Conservation (phyloP, 768 basidiomycete species). For the Cystofilobasidium bisporidii region DNA sequence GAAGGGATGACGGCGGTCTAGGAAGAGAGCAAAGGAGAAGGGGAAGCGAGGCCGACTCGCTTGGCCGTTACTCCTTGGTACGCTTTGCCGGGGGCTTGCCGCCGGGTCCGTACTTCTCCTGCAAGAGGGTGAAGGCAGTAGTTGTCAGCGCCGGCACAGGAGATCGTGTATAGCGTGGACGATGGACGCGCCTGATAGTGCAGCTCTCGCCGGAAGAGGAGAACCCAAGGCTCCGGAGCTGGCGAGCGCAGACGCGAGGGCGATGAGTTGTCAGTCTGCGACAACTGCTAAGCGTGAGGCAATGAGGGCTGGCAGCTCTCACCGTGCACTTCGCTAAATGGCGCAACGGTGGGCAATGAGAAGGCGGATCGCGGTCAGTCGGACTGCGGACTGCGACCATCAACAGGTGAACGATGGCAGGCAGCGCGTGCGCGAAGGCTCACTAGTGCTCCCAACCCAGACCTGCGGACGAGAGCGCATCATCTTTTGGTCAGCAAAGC, state of each 20-base stretch:
- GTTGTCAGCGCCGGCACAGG: no score
- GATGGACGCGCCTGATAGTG: conserved; percentile 32
- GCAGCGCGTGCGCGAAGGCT: neutral
- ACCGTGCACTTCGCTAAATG: conserved; percentile 17
- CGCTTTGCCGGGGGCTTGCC: conserved; percentile 13
- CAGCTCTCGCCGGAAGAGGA: conserved; percentile 69
- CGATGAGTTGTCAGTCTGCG: neutral
- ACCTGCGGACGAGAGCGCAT: neutral
- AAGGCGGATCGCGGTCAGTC: neutral
- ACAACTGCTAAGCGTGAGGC: no score
- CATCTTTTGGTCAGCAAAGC: neutral
- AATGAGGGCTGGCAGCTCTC: no score
- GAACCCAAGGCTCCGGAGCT: conserved; percentile 89
- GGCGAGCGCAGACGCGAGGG: conserved; percentile 16
- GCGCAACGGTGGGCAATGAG: neutral
- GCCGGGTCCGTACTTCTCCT: conserved; percentile 10
- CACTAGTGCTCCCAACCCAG: conserved; percentile 27
- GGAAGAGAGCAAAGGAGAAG: neutral
- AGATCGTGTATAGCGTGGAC: no score
- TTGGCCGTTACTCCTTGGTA: neutral
- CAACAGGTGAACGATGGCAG: neutral
- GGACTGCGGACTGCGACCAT: no score
- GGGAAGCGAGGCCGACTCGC: neutral
- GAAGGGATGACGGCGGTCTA: no score
- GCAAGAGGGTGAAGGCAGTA: neutral